These are phyloP conservation scores for Zelopaecilomyces penicillatus DNA, from an alignment of 2,329 filamentous ascomycete genomes.

Conservation along the genomic window DNA sequence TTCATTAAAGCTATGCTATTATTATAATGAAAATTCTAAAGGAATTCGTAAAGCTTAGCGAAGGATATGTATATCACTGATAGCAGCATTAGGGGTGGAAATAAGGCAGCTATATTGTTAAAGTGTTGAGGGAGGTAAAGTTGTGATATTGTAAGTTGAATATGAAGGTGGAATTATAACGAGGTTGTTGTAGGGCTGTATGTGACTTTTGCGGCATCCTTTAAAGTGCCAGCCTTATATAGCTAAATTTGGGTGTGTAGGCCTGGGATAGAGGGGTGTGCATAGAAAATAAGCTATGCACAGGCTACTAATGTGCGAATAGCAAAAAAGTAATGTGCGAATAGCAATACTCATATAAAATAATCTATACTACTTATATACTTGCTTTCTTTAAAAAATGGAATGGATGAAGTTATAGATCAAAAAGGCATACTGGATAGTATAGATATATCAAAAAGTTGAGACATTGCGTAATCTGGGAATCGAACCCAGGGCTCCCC, in stretches of 20 bases:
- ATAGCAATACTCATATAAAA: not conserved
- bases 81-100: no score
- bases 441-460: not conserved
- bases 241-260: not conserved
- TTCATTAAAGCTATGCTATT: no score
- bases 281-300: not conserved
- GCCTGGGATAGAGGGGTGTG: not conserved
- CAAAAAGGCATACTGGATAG: no score
- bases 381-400: no score
- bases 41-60: no score
- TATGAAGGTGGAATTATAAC: not conserved
- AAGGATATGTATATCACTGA: no score
- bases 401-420: no score
- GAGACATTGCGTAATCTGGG: conserved; percentile 8
- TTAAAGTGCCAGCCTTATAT: not conserved
- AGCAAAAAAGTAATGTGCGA: conserved; percentile 5
- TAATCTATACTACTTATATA: no score
- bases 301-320: not conserved
- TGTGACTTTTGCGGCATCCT: not conserved
- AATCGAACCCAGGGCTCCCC: conserved; percentile 11
- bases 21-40: no score
- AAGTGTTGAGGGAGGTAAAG: no score
- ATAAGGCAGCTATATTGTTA: no score
- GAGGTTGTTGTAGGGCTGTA: not conserved
- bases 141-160: no score